Evolutionary conservation across 2,329 filamentous ascomycete species (phyloP), one percentile per base, ranked within the genome.

Genomic region (Trichophyton equinum): DNA sequence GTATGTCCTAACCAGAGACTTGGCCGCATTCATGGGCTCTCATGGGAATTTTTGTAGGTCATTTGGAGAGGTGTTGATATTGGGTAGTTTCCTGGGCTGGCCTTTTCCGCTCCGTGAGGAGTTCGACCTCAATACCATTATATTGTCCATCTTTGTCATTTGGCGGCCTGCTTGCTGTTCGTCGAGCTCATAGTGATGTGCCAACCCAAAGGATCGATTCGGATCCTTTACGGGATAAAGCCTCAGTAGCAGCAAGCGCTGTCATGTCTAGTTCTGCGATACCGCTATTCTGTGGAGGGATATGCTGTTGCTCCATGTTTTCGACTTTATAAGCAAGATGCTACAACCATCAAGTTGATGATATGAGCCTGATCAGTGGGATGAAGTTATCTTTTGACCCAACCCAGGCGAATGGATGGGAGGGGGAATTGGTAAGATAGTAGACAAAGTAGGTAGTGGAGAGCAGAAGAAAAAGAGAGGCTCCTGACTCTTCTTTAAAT

Each of bases 51-150:
- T 15, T 15, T 56, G 49, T 11, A 8, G 20, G 46, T 57, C 25
- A 5, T 62, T 18, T 4, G 61, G 49, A n/a, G 40, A 58, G 6
- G 30, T 55, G 9, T 57, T 58, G 20, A 36, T 44, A 38, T 62
- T 36, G 9, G 62, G 62, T 9, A 64, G 55, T 49, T 59, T 64
- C 46, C 60, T 38, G 3, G 49, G 49, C 40, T 57, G 58, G 33
- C 57, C 30, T 20, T 49, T 30, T 11, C 61, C 61, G 4, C 62
- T 61, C 3, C 55, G 61, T 15, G 6, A 62, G 49, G 22, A 58
- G 27, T 58, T 61, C 47, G 11, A 53, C 13, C 9, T 60, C 30
- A 13, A 25, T 25, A 11, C 57, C 57, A n/a, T 13, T 40, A 7
- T 56, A 58, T 42, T 57, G 51, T 0, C 22, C 55, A 4, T 57